These are phyloP conservation scores for Thelonectria discophora DNA, from an alignment of 2,329 filamentous ascomycete genomes.

Conservation along the genomic window DNA sequence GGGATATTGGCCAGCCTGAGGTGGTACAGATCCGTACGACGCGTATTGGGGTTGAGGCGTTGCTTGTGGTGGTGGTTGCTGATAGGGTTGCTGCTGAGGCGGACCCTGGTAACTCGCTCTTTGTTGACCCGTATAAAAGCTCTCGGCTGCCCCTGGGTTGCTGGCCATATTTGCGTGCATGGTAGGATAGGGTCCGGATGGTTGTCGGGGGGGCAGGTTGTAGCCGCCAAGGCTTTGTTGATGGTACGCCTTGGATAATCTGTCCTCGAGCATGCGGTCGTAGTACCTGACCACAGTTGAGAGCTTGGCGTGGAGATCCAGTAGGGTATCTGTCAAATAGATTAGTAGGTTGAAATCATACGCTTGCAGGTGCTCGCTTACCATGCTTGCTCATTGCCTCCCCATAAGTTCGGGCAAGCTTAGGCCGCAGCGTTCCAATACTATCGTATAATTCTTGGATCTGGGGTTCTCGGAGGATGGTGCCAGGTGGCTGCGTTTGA, in stretches of 20 bases:
- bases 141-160: slow-evolving; percentile 71
- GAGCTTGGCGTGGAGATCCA: slow-evolving; percentile 93
- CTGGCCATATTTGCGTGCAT: slow-evolving; percentile 64
- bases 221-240: slow-evolving; percentile 79
- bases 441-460: slow-evolving; percentile 98
- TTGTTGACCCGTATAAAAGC: slow-evolving; percentile 79
- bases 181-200: slow-evolving; percentile 74
- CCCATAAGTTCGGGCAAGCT: slow-evolving; percentile 93
- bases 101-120: slow-evolving; percentile 63
- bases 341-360: slow-evolving; percentile 14
- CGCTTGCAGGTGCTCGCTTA: slow-evolving; percentile 50
- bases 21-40: slow-evolving; percentile 53
- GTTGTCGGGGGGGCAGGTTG: slow-evolving; percentile 61
- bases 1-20: slow-evolving; percentile 54
- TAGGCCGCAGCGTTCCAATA: slow-evolving; percentile 91
- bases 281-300: slow-evolving; percentile 98
- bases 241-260: slow-evolving; percentile 90
- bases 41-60: slow-evolving; percentile 52
- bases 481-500: slow-evolving; percentile 94
- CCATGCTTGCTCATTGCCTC: slow-evolving; percentile 99
- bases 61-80: slow-evolving; percentile 43
- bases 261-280: slow-evolving; percentile 96
- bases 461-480: slow-evolving; percentile 94
- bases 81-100: slow-evolving; percentile 45
- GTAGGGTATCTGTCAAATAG: slow-evolving; percentile 77